Conservation (phyloP, 2,329 filamentous ascomycete genomes). For the Lachnellula subtilissima region DNA sequence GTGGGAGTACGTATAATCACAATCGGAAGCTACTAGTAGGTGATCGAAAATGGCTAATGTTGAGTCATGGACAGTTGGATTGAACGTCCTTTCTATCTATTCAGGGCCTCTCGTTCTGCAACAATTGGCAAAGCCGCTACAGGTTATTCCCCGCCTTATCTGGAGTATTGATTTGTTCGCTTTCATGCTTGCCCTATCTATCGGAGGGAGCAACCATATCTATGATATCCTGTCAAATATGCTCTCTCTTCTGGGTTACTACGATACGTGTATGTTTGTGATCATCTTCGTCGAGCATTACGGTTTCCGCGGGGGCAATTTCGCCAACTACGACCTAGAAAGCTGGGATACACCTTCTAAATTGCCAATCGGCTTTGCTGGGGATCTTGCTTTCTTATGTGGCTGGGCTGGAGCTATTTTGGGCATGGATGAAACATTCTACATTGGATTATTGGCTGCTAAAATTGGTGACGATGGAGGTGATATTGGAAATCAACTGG, state of each 20-base stretch:
- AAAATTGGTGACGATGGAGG: conserved; percentile 41
- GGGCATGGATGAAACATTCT: conserved; percentile 51
- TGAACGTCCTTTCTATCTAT: conserved; percentile 42
- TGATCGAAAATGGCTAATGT: not conserved
- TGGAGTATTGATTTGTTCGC: conserved; percentile 44
- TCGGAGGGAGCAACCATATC: conserved; percentile 41
- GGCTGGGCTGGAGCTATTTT: conserved; percentile 47
- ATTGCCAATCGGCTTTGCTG: conserved; percentile 42
- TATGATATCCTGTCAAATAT: conserved; percentile 43
- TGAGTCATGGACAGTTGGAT: conserved; percentile 28
- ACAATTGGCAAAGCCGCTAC: conserved; percentile 40
- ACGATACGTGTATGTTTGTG: conserved; percentile 44
- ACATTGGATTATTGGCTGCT: conserved; percentile 30
- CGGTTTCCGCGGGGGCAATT: conserved; percentile 37
- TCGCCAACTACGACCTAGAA: conserved; percentile 42
- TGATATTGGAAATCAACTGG: conserved; percentile 50
- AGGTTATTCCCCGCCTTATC: conserved; percentile 41
- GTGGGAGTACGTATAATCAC: conserved; percentile 4
- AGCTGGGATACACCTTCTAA: conserved; percentile 42
- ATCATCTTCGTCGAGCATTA: conserved; percentile 47
- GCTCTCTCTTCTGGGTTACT: conserved; percentile 45
- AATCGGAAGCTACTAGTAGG: not conserved
- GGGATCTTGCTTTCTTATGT: conserved; percentile 39
- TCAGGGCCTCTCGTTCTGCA: conserved; percentile 36
- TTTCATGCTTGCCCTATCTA: conserved; percentile 40